phyloP scores from a whole-genome alignment of 768 basidiomycete species.

The Pleurotus tuber-regium region DNA sequence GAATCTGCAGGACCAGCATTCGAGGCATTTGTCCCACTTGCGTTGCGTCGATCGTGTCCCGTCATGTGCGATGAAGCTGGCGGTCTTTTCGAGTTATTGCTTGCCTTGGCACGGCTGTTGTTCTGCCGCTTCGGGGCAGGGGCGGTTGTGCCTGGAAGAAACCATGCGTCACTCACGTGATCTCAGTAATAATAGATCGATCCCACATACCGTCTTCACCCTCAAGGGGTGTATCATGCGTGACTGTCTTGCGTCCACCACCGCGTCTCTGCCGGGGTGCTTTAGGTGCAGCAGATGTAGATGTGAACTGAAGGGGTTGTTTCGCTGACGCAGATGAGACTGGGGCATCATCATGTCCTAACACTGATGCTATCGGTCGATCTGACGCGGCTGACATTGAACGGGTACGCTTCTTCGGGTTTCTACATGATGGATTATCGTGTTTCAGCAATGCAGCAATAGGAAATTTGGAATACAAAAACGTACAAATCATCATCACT shows the following conservation, averaged over 20 bases:
- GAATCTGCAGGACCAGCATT: constrained; percentile 44
- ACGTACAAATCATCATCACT: constrained; percentile 71
- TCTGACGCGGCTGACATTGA: constrained; percentile 75
- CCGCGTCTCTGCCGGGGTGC: constrained; percentile 43
- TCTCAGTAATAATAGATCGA: neutral
- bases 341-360: constrained; percentile 42
- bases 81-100: constrained; percentile 38
- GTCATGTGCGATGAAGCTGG: constrained; percentile 26
- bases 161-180: too few species aligned
- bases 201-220: constrained; percentile 60
- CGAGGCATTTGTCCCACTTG: constrained; percentile 28
- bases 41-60: constrained; percentile 47
- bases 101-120: constrained; percentile 38
- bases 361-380: constrained; percentile 37
- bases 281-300: constrained; percentile 25
- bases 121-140: constrained; percentile 33
- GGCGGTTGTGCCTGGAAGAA: constrained; percentile 13
- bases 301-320: constrained; percentile 20
- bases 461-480: constrained; percentile 7
- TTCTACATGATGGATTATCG: neutral
- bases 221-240: constrained; percentile 41
- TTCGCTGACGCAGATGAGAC: constrained; percentile 25
- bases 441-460: neutral
- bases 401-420: constrained; percentile 67
- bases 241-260: constrained; percentile 34